Conservation (phyloP, 495 filamentous ascomycete species). For the Podospora pseudocomata region DNA sequence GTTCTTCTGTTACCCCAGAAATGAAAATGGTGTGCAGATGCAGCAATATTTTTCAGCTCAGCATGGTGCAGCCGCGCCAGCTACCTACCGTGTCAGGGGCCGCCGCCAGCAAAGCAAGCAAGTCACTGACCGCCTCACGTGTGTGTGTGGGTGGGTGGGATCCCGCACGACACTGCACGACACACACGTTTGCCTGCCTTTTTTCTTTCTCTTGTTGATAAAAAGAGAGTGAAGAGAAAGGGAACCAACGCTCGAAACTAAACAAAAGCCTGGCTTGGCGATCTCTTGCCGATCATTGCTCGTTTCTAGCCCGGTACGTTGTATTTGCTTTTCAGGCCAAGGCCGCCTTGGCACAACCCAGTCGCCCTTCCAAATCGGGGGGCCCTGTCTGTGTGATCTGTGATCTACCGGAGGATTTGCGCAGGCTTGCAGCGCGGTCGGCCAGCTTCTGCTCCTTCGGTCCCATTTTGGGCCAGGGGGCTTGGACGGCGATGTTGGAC, state of each 20-base stretch:
- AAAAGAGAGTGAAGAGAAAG: not conserved
- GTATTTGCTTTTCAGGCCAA: not conserved
- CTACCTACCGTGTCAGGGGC: not conserved
- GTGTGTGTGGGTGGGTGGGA: not conserved
- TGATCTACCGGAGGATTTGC: constrained; percentile 16
- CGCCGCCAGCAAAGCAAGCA: not conserved
- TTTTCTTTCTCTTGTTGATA: too few species aligned
- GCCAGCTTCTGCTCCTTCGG: not conserved
- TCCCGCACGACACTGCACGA: not conserved
- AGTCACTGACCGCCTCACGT: constrained; percentile 6
- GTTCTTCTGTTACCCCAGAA: not conserved
- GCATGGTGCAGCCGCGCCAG: not conserved
- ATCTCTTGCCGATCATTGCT: constrained; percentile 15
- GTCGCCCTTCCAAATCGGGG: constrained; percentile 5
- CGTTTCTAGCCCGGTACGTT: not conserved
- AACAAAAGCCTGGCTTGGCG: not conserved
- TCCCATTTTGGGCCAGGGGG: not conserved
- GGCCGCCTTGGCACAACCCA: not conserved
- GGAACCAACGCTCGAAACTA: constrained; percentile 8
- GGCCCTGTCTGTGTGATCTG: constrained; percentile 8
- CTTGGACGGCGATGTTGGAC: not conserved
- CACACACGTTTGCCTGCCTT: not conserved
- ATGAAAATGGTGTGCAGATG: not conserved
- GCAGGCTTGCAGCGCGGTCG: not conserved
- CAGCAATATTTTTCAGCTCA: not conserved